Conservation (phyloP, 345 rosid species). For the Boechera retrofracta region DNA sequence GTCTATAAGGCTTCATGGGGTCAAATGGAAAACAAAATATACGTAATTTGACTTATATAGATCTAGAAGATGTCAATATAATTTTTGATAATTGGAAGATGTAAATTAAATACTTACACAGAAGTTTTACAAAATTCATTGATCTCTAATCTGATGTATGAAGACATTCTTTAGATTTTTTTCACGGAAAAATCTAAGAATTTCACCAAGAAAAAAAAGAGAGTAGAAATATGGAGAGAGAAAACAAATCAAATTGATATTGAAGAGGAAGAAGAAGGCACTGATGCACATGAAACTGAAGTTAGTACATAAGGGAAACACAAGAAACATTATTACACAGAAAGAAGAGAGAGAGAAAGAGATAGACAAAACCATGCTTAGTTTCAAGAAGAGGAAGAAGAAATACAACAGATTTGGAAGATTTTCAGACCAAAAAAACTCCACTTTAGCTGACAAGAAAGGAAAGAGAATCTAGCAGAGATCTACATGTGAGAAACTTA, state of each 20-base stretch:
- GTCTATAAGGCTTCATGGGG: slow-evolving; percentile 31
- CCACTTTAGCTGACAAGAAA: slow-evolving; percentile 42
- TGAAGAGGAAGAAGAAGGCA: slow-evolving; percentile 41
- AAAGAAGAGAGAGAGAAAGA: slow-evolving; percentile 32
- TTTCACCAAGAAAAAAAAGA: background rate
- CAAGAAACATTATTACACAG: slow-evolving; percentile 39
- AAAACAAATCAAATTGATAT: slow-evolving; percentile 11
- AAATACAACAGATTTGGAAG: slow-evolving; percentile 34
- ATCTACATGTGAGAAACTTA: slow-evolving; percentile 37
- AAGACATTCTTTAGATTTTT: background rate
- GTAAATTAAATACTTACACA: slow-evolving; percentile 14
- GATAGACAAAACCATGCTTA: slow-evolving; percentile 39
- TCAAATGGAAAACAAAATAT: slow-evolving; percentile 29
- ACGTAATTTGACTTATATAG: slow-evolving; percentile 13
- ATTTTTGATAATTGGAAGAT: background rate
- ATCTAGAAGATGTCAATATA: slow-evolving; percentile 15
- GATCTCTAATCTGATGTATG: slow-evolving; percentile 26
- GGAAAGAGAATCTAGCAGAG: slow-evolving; percentile 45
- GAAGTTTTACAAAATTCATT: slow-evolving; percentile 9
- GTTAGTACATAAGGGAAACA: slow-evolving; percentile 30
- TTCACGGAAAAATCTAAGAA: background rate
- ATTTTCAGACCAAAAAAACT: slow-evolving; percentile 33
- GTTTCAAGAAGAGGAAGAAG: slow-evolving; percentile 43
- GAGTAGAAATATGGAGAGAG: slow-evolving; percentile 31
- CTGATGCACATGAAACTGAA: slow-evolving; percentile 52